Base-by-base conservation (phyloP, 202 grass and related monocot species). In the Alloteropsis angusta region DNA sequence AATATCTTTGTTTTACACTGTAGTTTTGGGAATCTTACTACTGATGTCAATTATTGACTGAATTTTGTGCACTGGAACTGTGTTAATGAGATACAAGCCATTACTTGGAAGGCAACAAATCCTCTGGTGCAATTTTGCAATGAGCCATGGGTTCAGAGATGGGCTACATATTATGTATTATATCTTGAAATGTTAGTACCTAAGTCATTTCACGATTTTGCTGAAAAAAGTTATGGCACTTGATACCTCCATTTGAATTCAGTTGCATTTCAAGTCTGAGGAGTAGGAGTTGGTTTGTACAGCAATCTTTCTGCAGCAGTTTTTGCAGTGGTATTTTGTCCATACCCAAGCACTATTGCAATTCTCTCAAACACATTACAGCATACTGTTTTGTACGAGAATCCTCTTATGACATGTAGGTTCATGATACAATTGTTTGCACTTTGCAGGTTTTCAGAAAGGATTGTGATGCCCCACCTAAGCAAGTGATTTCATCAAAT, bases 401-500 rank as follows among this genome's bases (percentile, higher is more conserved):
- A 39, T 58, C 30, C 34, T 85, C 38, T 61, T 77, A 23, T 14
- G 53, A 26, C 23, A 69, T 43, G 2, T 19, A 14, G 14, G 1
- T 46, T 64, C 48, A 82, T 38, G 5, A 36, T 82, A 22, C 26
- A 72, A 44, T 36, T 25, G 22, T 78, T 86, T 78, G 11, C 65
- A 89, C 83, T 78, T 82, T 78, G 11, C 65, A 89, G 87, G 79
- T 89, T 59, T 9, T 93, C 54, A 60, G 54, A 72, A 89, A 82
- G 54, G 71, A 89, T 36, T 82, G 66, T 59, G 59, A 25, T 57
- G 28, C 37, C 5, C 44, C 60, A 60, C 53, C 62, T 36, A 76
- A 78, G 53, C 36, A 79, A 44, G 46, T 72, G 35, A 54, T 50
- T 74, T 46, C 80, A 58, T 59, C 71, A 30, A 26, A 46, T 52